Conservation (phyloP, 23 red algal genomes). For the Chondrus crispus region DNA sequence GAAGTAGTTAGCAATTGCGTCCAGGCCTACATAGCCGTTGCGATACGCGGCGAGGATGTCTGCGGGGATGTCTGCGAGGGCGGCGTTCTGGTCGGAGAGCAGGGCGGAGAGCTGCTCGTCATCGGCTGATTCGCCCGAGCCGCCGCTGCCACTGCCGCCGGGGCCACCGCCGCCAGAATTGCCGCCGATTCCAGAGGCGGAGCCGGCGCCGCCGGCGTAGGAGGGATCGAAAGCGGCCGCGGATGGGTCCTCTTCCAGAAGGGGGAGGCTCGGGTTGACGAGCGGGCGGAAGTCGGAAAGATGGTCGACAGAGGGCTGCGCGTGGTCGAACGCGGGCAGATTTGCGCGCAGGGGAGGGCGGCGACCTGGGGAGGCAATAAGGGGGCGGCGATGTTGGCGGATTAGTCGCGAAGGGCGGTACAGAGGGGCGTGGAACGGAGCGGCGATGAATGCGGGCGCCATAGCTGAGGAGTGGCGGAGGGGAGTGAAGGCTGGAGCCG, state of each 20-base stretch:
- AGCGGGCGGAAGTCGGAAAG: neutral
- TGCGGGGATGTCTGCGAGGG: slow-evolving; percentile 60
- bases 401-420: neutral
- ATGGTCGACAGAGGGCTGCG: neutral
- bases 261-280: neutral
- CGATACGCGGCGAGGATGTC: slow-evolving; percentile 75
- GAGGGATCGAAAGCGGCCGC: neutral
- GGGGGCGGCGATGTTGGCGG: neutral
- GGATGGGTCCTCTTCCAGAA: neutral
- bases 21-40: slow-evolving; percentile 51
- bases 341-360: neutral
- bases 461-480: neutral
- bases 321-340: no score
- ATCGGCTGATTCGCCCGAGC: slow-evolving; percentile 11
- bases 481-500: neutral
- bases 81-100: slow-evolving; percentile 38
- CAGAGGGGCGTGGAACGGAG: neutral
- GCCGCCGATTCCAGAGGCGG: slow-evolving; percentile 4
- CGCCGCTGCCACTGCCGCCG: slow-evolving; percentile 9
- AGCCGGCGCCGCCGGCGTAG: neutral
- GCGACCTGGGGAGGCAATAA: neutral
- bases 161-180: slow-evolving; percentile 22
- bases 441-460: neutral
- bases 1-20: slow-evolving; percentile 74
- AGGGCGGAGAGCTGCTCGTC: slow-evolving; percentile 40